A percentile compares a stretch with the other conserved stretches of the same genome.
Conservation (phyloP, 2,329 filamentous ascomycete species). For the Venturia carpophila region DNA sequence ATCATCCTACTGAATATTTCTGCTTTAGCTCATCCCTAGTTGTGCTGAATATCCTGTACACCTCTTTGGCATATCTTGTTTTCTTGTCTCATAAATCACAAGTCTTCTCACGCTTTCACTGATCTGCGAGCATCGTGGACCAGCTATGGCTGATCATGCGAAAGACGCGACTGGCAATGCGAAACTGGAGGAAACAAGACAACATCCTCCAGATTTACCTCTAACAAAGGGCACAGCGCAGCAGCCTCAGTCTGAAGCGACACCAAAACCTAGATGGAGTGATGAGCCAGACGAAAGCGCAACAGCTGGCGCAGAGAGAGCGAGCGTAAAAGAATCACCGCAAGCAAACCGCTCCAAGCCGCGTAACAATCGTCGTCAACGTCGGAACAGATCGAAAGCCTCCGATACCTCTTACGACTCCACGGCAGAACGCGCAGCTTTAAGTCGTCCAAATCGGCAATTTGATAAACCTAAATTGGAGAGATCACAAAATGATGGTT, state of each 20-base stretch:
- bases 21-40: not conserved
- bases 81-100: not conserved
- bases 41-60: not conserved
- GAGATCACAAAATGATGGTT: constrained; percentile 14
- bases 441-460: constrained; percentile 24
- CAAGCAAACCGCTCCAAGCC: not conserved
- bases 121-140: not conserved
- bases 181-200: constrained; percentile 38
- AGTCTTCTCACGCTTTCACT: not conserved
- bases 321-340: constrained; percentile 20
- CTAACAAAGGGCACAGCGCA: constrained; percentile 40
- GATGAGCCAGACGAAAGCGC: constrained; percentile 32
- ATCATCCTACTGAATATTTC: not conserved
- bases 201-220: constrained; percentile 44
- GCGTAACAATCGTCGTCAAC: constrained; percentile 31
- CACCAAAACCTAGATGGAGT: constrained; percentile 37
- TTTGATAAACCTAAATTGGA: constrained; percentile 26
- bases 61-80: not conserved
- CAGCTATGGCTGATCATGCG: constrained; percentile 9
- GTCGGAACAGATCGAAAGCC: constrained; percentile 39
- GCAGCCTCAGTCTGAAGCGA: constrained; percentile 38
- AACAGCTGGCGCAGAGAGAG: constrained; percentile 26
- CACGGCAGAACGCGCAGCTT: constrained; percentile 29
- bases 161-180: constrained; percentile 17
- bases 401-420: constrained; percentile 28